phyloP scores from a whole-genome alignment of 1,284 basidiomycete species.

The Sphaerobolus stellatus region DNA sequence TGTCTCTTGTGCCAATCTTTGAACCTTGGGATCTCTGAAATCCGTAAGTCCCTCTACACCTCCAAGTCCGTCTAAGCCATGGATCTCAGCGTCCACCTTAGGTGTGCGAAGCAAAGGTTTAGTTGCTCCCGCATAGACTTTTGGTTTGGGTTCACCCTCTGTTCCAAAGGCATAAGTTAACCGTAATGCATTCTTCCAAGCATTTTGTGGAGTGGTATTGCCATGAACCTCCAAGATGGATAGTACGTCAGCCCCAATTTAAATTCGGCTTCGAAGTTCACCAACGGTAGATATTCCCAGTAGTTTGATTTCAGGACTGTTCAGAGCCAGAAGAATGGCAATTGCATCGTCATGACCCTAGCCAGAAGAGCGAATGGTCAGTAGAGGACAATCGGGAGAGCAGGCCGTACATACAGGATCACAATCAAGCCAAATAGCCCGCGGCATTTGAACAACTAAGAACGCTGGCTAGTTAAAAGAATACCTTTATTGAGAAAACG shows the following conservation, averaged over 20 bases:
- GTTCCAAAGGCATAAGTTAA: constrained; percentile 72
- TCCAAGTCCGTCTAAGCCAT: constrained; percentile 75
- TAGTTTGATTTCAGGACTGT: constrained; percentile 60
- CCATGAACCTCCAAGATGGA: constrained; percentile 64
- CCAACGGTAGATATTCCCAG: constrained; percentile 78
- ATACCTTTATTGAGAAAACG: too few species aligned
- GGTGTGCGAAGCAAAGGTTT: constrained; percentile 59
- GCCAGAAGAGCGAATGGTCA: background rate
- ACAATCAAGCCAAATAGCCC: constrained; percentile 26
- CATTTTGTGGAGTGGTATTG: constrained; percentile 64
- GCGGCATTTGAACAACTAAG: too few species aligned
- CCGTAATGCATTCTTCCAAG: constrained; percentile 68
- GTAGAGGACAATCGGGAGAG: background rate
- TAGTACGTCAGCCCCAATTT: background rate
- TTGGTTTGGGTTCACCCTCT: constrained; percentile 44
- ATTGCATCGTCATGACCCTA: constrained; percentile 86
- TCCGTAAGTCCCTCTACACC: constrained; percentile 73
- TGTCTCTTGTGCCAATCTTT: constrained; percentile 44
- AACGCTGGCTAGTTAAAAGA: too few species aligned
- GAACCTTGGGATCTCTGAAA: constrained; percentile 46
- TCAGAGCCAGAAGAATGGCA: constrained; percentile 72
- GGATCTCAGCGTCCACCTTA: constrained; percentile 69
- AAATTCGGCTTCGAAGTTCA: background rate
- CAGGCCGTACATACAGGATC: constrained; percentile 21
- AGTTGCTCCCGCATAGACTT: constrained; percentile 65